Evolutionary conservation across 1,284 basidiomycete species (phyloP).

Genomic region (Moesziomyces globuligerus): DNA sequence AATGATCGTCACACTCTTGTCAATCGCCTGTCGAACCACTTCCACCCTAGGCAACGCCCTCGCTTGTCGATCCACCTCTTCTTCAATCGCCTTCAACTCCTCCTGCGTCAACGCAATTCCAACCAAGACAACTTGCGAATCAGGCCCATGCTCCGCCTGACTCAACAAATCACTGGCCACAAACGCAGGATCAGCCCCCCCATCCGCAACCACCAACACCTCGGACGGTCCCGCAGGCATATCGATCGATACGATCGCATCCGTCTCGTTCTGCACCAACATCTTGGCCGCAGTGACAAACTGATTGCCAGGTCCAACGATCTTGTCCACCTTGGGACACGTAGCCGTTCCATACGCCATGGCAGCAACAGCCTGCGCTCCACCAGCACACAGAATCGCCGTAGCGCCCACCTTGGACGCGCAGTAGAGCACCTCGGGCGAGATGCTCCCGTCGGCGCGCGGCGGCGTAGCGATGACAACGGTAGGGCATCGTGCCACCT

Average conservation of each 20-base stretch:
- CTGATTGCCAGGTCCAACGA: constrained; percentile 98
- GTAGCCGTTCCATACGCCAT: constrained; percentile 95
- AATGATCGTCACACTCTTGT: constrained; percentile 89
- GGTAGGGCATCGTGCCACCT: constrained; percentile 92
- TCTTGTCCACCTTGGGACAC: constrained; percentile 98
- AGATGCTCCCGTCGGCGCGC: constrained; percentile 69
- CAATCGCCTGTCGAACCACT: constrained; percentile 88
- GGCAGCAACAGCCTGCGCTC: constrained; percentile 96
- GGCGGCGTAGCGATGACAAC: constrained; percentile 96
- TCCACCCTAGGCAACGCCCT: constrained; percentile 85
- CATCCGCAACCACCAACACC: constrained; percentile 78
- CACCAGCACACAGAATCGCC: constrained; percentile 75
- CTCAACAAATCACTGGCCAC: constrained; percentile 96
- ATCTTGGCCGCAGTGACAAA: constrained; percentile 99
- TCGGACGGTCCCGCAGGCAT: constrained; percentile 96
- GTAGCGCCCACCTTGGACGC: constrained; percentile 59
- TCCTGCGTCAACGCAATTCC: constrained; percentile 77
- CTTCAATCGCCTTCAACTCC: constrained; percentile 79
- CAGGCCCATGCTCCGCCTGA: constrained; percentile 95
- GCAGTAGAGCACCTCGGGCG: constrained; percentile 66
- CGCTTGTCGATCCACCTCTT: constrained; percentile 88
- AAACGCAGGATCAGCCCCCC: constrained; percentile 84
- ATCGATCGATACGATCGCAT: constrained; percentile 94
- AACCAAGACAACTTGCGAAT: constrained; percentile 96
- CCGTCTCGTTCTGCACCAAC: constrained; percentile 98